Evolutionary conservation across 2,329 filamentous ascomycete genomes (phyloP).

Genomic region (Xylariomycetidae sp.): DNA sequence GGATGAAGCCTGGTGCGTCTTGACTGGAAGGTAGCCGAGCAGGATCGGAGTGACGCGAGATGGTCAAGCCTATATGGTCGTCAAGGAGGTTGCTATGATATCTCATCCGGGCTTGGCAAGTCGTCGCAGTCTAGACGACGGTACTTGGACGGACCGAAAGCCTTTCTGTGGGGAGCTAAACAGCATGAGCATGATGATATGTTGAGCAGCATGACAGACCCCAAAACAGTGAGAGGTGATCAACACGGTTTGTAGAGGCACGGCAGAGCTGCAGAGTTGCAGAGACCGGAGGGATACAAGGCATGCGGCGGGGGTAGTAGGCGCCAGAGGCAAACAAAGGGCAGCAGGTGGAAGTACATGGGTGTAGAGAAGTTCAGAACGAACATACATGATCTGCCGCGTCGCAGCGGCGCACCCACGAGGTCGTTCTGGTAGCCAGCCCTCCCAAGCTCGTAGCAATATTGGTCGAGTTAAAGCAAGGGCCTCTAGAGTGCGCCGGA

Average conservation of each 20-base stretch:
- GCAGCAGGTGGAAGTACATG: no score
- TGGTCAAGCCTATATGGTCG: conserved; percentile 26
- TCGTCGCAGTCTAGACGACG: conserved; percentile 27
- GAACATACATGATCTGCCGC: conserved; percentile 24
- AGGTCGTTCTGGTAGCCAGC: conserved; percentile 11
- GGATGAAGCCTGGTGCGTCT: conserved; percentile 35
- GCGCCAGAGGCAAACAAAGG: conserved; percentile 24
- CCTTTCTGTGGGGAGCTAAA: conserved; percentile 30
- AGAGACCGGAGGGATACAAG: conserved; percentile 29
- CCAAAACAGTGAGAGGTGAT: conserved; percentile 34
- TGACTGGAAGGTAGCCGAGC: conserved; percentile 16
- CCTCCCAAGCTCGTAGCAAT: conserved; percentile 22
- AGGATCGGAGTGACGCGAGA: conserved; percentile 24
- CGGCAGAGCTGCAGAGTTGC: conserved; percentile 30
- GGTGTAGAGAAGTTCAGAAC: no score
- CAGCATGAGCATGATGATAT: conserved; percentile 35
- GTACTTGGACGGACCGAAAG: conserved; percentile 36
- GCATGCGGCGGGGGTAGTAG: conserved; percentile 34
- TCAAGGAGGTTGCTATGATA: conserved; percentile 28
- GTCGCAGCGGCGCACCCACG: conserved; percentile 12
- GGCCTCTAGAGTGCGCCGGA: conserved; percentile 28
- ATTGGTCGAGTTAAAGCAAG: conserved; percentile 25
- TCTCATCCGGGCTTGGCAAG: conserved; percentile 28
- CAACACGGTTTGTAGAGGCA: conserved; percentile 31
- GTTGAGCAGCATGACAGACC: conserved; percentile 32